A percentile compares a stretch with the other conserved stretches of the same genome.
These are phyloP conservation scores for Phylloporus gajari DNA, from an alignment of 1,284 basidiomycete genomes.

Conservation along the genomic window DNA sequence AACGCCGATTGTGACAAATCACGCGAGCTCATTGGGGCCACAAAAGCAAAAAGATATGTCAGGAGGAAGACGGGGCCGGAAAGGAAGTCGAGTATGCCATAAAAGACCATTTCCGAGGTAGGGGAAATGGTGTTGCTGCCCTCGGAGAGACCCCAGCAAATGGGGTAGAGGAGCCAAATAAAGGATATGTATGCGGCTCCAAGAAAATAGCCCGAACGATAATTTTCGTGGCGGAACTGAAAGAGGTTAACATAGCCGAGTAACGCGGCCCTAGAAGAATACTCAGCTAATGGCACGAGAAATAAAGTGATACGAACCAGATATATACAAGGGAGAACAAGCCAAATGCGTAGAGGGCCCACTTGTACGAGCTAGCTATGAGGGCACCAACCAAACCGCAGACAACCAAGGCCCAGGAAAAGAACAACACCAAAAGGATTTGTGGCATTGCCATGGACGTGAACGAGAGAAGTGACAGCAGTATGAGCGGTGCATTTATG, in stretches of 20 bases:
- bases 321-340: slow-evolving; percentile 58
- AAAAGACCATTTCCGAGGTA: slow-evolving; percentile 62
- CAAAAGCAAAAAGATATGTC: slow-evolving; percentile 38
- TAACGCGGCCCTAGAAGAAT: slow-evolving; percentile 37
- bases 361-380: slow-evolving; percentile 60
- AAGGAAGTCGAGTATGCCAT: slow-evolving; percentile 68
- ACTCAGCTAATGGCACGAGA: neutral
- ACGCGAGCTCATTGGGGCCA: slow-evolving; percentile 43
- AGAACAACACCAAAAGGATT: slow-evolving; percentile 65
- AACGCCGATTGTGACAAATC: slow-evolving; percentile 36
- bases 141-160: slow-evolving; percentile 59
- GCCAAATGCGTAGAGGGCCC: slow-evolving; percentile 58
- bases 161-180: slow-evolving; percentile 63
- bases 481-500: slow-evolving; percentile 66
- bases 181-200: slow-evolving; percentile 57
- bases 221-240: slow-evolving; percentile 49
- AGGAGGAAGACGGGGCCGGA: slow-evolving; percentile 61
- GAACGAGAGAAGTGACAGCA: slow-evolving; percentile 62
- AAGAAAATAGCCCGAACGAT: slow-evolving; percentile 51
- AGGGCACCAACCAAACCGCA: slow-evolving; percentile 63
- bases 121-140: slow-evolving; percentile 59
- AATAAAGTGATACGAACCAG: slow-evolving; percentile 50
- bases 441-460: slow-evolving; percentile 63
- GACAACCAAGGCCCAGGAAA: slow-evolving; percentile 61
- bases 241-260: slow-evolving; percentile 43